Evolutionary conservation across 192 early-diverging fungal species (phyloP), one percentile per base, ranked within the genome.

Genomic region (Backusella parvicylindrica): DNA sequence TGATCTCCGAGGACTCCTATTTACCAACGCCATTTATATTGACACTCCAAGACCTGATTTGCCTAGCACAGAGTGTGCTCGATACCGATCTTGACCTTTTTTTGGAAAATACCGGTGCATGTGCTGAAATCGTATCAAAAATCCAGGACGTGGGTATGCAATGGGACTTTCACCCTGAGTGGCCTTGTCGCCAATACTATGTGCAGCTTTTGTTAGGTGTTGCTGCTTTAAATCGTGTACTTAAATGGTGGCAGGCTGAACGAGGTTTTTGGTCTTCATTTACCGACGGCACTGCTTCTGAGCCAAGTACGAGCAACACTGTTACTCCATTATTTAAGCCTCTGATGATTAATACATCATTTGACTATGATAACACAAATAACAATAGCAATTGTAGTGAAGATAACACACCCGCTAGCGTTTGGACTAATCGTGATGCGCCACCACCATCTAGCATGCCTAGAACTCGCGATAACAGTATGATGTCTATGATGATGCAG

Each of bases 161-260:
- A 23, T 95, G 93, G 93, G 82, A 87, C 60, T 43, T 77, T 21
- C 90, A 93, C 63, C 83, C 87, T 3, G 85, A 86, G 11, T 92
- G 92, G 90, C 86, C 88, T 1, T 88, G 87, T 41, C 75, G 84
- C 65, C 76, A 82, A 68, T 79, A 84, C 86, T 85, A 83, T 88
- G 87, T 93, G 2, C 81, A 89, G 36, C 76, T 94, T 1, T 73
- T 95, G 35, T 82, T 95, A 50, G 89, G 87, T 16, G 92, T 95
- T 76, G 91, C 92, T 18, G 86, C 84, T 13, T 84, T 95, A 21
- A 93, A 91, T 16, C 83, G 94, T 38, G 82, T 95, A 23, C 87
- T 95, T 1, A 91, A 95, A 76, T 89, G 90, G 82, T 86, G 94
- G 83, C 91, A 95, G 65, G 93, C 90, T 18, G 92, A 95, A 76